Evolutionary conservation across 2,329 filamentous ascomycete species (phyloP).

Genomic region (Ilyonectria sp.): DNA sequence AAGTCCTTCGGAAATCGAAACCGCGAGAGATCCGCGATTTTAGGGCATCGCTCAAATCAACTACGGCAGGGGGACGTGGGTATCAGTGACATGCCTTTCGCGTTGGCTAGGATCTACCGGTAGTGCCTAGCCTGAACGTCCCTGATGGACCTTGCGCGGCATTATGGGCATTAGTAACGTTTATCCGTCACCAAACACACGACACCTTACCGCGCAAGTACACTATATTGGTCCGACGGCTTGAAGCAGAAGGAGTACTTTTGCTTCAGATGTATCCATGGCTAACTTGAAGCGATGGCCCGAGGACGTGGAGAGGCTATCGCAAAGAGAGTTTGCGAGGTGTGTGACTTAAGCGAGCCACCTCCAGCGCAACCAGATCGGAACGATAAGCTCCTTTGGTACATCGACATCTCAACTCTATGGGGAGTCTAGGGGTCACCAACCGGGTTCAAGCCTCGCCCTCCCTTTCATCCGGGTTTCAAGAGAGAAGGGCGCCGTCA

Average conservation of each 20-base stretch:
- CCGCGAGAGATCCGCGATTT: neutral
- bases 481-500: neutral
- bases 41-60: neutral
- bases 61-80: slow-evolving; percentile 8
- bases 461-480: neutral
- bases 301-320: neutral
- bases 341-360: neutral
- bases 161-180: neutral
- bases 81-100: slow-evolving; percentile 4
- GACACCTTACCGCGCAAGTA: neutral
- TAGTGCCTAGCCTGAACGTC: neutral
- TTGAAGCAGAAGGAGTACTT: neutral
- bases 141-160: neutral
- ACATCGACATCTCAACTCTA: neutral
- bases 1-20: neutral
- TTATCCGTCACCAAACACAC: neutral
- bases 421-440: neutral
- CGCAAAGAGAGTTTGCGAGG: neutral
- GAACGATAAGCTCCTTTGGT: neutral
- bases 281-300: no score
- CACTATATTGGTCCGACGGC: no score
- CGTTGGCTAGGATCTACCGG: neutral
- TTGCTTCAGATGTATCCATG: neutral
- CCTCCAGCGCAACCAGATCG: neutral
- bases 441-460: neutral